Evolutionary conservation across 257 asterid genomes (phyloP), one percentile per base, ranked within the genome.

Genomic region (Cruciata laevipes): DNA sequence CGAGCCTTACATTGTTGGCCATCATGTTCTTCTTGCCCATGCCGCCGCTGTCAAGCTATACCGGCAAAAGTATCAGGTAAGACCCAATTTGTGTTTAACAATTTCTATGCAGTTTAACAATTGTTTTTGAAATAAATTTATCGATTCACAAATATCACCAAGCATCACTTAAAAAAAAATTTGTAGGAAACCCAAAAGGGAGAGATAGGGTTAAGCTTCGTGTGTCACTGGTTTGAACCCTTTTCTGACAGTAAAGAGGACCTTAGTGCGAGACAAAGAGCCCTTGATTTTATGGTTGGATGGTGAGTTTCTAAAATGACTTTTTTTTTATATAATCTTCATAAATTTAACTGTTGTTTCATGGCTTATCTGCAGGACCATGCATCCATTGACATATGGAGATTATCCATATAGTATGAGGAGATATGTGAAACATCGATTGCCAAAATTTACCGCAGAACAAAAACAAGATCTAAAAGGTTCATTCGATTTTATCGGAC

Each of bases 261-360:
- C 33, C n/a, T 0, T 32, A 38, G 37, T 9, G 79, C 79, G 35
- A 61, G 62, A 7, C 69, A 66, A 66, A 72, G 88, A 53, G 81
- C 75, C 12, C 69, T 85, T 12, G 88, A 79, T 44, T 85, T 85
- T 71, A 79, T 85, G 86, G 67, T 74, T 55, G 88, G 91, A 75
- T 79, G 88, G 91, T 83, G 37, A 75, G 89, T 66, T 52, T 35
- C 13, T 14, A 1, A n/a, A n/a, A n/a, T n/a, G n/a, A n/a, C n/a
- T n/a, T n/a, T n/a, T n/a, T n/a, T n/a, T n/a, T n/a, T n/a, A n/a
- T n/a, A n/a, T n/a, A n/a, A n/a, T n/a, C n/a, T n/a, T n/a, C n/a
- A n/a, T n/a, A n/a, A n/a, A n/a, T n/a, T n/a, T n/a, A n/a, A n/a
- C n/a, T n/a, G n/a, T n/a, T 13, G 37, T 47, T n/a, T 40, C 3